A percentile compares a stretch with the other conserved stretches of the same genome.
These are phyloP conservation scores for Bathelium albidoporum DNA, from an alignment of 495 filamentous ascomycete species.

Conservation along the genomic window DNA sequence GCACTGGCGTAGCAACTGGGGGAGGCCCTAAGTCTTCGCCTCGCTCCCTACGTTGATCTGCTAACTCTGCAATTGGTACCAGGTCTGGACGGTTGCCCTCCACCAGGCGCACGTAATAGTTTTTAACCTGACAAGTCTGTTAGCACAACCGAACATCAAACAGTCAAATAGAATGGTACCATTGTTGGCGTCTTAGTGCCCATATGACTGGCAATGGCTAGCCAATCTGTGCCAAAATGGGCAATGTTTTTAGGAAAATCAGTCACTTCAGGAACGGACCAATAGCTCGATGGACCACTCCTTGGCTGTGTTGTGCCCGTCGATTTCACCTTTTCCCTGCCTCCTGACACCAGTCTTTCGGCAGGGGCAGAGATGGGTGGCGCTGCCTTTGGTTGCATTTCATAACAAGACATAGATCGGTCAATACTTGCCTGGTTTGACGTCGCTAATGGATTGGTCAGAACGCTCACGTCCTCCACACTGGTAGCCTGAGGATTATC, in stretches of 20 bases:
- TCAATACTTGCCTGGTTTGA: slow-evolving; percentile 6
- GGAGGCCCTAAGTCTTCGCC: slow-evolving; percentile 63
- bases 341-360: slow-evolving; percentile 1
- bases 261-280: slow-evolving; percentile 83
- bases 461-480: slow-evolving; percentile 19
- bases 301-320: slow-evolving; percentile 1
- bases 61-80: slow-evolving; percentile 55
- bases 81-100: slow-evolving; percentile 56
- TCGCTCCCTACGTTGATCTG: slow-evolving; percentile 56
- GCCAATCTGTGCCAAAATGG: slow-evolving; percentile 84
- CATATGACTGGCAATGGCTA: slow-evolving; percentile 73
- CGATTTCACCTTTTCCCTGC: neutral
- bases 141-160: slow-evolving; percentile 8
- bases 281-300: slow-evolving; percentile 72
- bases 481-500: slow-evolving; percentile 5
- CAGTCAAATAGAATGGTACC: slow-evolving; percentile 44
- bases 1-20: slow-evolving; percentile 48
- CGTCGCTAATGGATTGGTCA: slow-evolving; percentile 14
- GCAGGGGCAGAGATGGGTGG: neutral
- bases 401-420: neutral
- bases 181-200: slow-evolving; percentile 87
- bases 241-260: slow-evolving; percentile 70
- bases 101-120: slow-evolving; percentile 72
- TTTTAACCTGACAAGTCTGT: slow-evolving; percentile 60
- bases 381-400: neutral